A percentile compares a stretch with the other conserved stretches of the same genome.
Conservation (phyloP, 305 asterid genomes). For the Rubia occidens region DNA sequence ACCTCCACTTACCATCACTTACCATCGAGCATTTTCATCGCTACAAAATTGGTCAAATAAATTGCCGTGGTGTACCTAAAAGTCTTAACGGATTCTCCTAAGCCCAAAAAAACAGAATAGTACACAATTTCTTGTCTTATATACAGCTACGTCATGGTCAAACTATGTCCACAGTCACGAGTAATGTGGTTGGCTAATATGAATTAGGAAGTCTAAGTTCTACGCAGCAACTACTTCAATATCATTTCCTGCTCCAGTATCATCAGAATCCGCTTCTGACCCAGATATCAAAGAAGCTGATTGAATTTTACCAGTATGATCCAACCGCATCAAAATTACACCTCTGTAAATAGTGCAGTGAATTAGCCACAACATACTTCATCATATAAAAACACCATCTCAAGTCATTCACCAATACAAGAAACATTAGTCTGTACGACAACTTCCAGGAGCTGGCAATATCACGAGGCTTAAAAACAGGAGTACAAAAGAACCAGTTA, state of each 20-base stretch:
- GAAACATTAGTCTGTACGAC: neutral
- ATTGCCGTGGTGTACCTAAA: neutral
- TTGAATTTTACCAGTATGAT: conserved; percentile 85
- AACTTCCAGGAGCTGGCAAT: neutral
- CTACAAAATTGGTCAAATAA: neutral
- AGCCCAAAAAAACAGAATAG: neutral
- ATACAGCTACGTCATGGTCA: conserved; percentile 6
- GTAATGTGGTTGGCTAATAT: neutral
- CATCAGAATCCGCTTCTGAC: conserved; percentile 53
- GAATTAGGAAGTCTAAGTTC: conserved; percentile 7
- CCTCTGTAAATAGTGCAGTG: conserved; percentile 39
- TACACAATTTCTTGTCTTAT: neutral
- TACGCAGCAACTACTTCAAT: conserved; percentile 27
- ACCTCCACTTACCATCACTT: neutral
- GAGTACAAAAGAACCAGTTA: no score
- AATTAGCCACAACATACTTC: neutral
- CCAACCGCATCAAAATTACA: conserved; percentile 92
- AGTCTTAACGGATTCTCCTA: neutral
- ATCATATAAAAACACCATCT: no score
- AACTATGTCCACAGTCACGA: neutral
- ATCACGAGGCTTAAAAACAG: neutral
- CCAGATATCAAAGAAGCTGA: conserved; percentile 87
- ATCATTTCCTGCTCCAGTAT: conserved; percentile 30
- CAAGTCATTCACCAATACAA: no score
- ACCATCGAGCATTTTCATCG: neutral